Percentiles rank a stretch among this genome's conserved stretches.
Conservation (phyloP, 1,139 yeast species). For the Yamadazyma conglobata region DNA sequence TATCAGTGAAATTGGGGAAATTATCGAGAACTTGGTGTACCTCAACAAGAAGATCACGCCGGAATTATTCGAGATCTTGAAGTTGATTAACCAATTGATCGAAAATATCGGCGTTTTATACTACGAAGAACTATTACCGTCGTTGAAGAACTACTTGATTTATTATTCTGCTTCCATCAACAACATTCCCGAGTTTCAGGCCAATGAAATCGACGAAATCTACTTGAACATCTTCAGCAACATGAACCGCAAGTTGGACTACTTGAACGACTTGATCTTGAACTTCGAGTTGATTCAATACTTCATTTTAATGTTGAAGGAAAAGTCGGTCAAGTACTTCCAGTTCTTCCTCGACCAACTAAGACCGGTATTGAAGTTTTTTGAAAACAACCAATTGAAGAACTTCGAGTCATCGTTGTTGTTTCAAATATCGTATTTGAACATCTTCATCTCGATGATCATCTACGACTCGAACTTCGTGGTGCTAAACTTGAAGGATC, state of each 20-base stretch:
- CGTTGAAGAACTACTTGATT: conserved; percentile 71
- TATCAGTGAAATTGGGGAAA: conserved; percentile 76
- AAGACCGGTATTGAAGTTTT: conserved; percentile 3
- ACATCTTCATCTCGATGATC: conserved; percentile 65
- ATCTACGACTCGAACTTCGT: conserved; percentile 60
- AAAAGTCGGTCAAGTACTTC: conserved; percentile 16
- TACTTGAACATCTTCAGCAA: conserved; percentile 10
- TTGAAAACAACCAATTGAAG: conserved; percentile 3
- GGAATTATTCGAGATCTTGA: conserved; percentile 72
- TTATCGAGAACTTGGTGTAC: conserved; percentile 83
- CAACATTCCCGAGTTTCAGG: conserved; percentile 13
- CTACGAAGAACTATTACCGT: conserved; percentile 73
- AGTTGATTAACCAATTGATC: conserved; percentile 49
- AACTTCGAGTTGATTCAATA: conserved; percentile 56
- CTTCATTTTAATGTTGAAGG: conserved; percentile 48
- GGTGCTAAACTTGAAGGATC: conserved; percentile 48
- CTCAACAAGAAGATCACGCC: conserved; percentile 69
- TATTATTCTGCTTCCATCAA: conserved; percentile 57
- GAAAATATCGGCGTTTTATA: conserved; percentile 55
- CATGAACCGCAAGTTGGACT: conserved; percentile 35
- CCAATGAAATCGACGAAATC: conserved; percentile 6
- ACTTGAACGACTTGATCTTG: conserved; percentile 46
- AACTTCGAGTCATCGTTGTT: conserved; percentile 7
- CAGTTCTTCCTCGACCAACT: conserved; percentile 8
- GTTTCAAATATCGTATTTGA: conserved; percentile 56